A percentile compares a stretch with the other conserved stretches of the same genome.
Evolutionary conservation across 345 rosid species (phyloP).

Genomic region (Barbarea vulgaris): DNA sequence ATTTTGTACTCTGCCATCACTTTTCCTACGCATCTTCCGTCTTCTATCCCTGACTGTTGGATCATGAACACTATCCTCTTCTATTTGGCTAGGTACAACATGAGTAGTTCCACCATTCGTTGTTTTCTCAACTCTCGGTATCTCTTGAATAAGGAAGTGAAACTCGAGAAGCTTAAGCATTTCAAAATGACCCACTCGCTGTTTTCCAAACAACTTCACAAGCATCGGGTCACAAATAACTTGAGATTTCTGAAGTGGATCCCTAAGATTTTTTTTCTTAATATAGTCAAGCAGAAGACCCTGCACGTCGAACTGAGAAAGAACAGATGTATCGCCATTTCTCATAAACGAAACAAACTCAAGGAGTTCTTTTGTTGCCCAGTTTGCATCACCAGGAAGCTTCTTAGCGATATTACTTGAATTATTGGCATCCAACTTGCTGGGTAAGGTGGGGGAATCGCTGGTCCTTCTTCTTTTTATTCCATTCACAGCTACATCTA

Average conservation of each 20-base stretch:
- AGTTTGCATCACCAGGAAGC: conserved; percentile 45
- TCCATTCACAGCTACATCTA: conserved; percentile 47
- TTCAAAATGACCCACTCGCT: conserved; percentile 75
- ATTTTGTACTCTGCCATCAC: conserved; percentile 51
- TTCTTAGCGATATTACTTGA: conserved; percentile 36
- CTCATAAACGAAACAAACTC: conserved; percentile 79
- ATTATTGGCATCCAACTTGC: conserved; percentile 41
- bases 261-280: conserved; percentile 67
- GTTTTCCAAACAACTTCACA: conserved; percentile 65
- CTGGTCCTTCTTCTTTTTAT: conserved; percentile 59
- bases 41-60: conserved; percentile 49
- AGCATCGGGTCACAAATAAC: conserved; percentile 80
- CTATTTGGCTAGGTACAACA: conserved; percentile 43
- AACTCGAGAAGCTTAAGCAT: conserved; percentile 87
- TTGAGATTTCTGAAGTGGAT: conserved; percentile 67
- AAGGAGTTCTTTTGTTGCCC: conserved; percentile 90
- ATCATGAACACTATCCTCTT: conserved; percentile 42
- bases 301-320: conserved; percentile 70
- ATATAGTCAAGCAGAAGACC: conserved; percentile 75
- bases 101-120: conserved; percentile 42
- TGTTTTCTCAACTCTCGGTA: conserved; percentile 39
- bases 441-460: conserved; percentile 39
- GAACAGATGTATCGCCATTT: conserved; percentile 65
- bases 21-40: conserved; percentile 52
- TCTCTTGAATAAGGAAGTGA: conserved; percentile 67